phyloP scores from a whole-genome alignment of 1,284 basidiomycete species.

The Hemileia vastatrix region DNA sequence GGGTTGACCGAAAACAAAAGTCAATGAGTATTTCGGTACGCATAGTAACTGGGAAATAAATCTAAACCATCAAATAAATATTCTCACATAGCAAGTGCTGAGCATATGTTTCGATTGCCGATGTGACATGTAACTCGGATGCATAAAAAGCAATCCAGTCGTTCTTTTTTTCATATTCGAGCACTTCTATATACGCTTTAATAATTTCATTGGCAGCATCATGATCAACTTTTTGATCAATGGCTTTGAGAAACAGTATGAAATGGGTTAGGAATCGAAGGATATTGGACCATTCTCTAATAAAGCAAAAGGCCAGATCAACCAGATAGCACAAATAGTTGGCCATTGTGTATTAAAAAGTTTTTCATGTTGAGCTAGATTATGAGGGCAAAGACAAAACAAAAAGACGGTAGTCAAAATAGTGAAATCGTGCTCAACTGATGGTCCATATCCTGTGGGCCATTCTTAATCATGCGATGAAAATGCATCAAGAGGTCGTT shows the following conservation, averaged over 20 bases:
- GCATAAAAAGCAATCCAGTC: slow-evolving; percentile 89
- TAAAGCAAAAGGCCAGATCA: slow-evolving; percentile 18
- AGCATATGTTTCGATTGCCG: slow-evolving; percentile 84
- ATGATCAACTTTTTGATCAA: slow-evolving; percentile 63
- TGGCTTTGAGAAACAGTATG: slow-evolving; percentile 77
- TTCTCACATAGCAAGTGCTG: slow-evolving; percentile 62
- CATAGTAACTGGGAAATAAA: too few relatives aligned
- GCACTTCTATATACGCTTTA: slow-evolving; percentile 75
- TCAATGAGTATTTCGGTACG: not conserved
- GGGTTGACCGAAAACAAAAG: not conserved
- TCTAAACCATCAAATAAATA: not conserved
- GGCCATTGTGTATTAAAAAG: not conserved
- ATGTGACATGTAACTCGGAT: slow-evolving; percentile 70
- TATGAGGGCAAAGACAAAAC: slow-evolving; percentile 31
- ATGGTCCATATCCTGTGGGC: slow-evolving; percentile 61
- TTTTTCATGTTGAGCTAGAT: not conserved
- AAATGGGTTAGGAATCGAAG: slow-evolving; percentile 88
- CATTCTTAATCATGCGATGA: too few relatives aligned
- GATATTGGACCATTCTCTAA: slow-evolving; percentile 41
- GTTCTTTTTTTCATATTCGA: slow-evolving; percentile 67
- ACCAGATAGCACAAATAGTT: not conserved
- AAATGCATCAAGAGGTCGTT: slow-evolving; percentile 61
- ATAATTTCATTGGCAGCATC: slow-evolving; percentile 69
- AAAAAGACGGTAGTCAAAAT: not conserved
- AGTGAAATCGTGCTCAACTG: not conserved